Base-by-base conservation (phyloP, 805 yeast genomes). In the Candida arabinofermentans region DNA sequence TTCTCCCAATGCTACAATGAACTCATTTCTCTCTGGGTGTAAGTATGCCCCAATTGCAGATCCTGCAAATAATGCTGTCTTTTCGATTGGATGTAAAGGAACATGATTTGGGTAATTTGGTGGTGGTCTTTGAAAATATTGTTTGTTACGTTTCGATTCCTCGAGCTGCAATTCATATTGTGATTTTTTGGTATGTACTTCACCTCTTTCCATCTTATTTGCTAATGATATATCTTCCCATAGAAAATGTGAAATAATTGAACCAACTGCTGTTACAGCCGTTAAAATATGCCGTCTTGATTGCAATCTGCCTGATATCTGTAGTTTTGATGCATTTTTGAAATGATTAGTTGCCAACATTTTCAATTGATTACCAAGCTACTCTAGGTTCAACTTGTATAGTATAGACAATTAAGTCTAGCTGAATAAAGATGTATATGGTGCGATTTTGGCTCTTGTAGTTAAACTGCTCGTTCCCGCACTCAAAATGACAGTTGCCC, bases 1-100 rank as follows among this genome's bases (percentile, higher is more conserved):
- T 59, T 93, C 99, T 1, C 99, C 99, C 51, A 86, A 69, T 29
- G 86, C 89, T 18, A 83, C 89, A 43, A 86, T 83, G 54, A 82
- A 80, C 45, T 77, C 79, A 43, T 86, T 86, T 42, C 81, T 65
- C 53, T 83, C 88, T 5, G 93, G 95, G 54, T 84, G 89, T 38
- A 76, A 68, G 54, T 70, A 80, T 0, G 96, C 83, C 19, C 90
- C 91, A 16, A 86, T 56, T 2, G 95, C 87, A 3, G 95, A 83
- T 1, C 88, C 82, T 0, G 71, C 62, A 48, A 86, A 78, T 64
- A 93, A 66, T 29, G 83, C 60, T 2, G 70, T 52, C 46, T 83
- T 75, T 57, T 91, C 97, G 40, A 75, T 57, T 1, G 58, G 44
- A 49, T 77, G 75, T 37, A 90, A 67, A 2, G 95, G 95, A 9